Evolutionary conservation across 108 stramenopile species (phyloP).

Genomic region (Cyclotella kingstonii): DNA sequence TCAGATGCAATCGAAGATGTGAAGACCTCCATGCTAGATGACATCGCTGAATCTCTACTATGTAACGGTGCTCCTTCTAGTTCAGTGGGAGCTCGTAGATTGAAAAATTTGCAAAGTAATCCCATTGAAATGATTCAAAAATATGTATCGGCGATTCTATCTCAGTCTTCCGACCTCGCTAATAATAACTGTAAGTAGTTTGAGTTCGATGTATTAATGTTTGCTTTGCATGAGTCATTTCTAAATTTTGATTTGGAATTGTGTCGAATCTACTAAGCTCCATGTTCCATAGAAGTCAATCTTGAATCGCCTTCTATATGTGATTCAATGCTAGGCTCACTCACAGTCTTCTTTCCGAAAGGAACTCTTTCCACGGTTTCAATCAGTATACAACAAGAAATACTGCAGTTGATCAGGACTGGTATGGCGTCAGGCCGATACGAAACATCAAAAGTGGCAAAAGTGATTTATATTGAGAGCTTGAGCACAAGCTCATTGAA

Average conservation of each 20-base stretch:
- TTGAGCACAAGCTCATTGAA: constrained; percentile 1
- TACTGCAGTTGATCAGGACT: constrained; percentile 25
- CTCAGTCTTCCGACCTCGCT: constrained; percentile 5
- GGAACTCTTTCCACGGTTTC: constrained; percentile 5
- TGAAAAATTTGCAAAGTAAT: background rate
- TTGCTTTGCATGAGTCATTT: too few relatives aligned
- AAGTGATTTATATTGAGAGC: constrained; percentile 32
- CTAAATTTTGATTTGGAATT: too few relatives aligned
- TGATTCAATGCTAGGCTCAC: constrained; percentile 28
- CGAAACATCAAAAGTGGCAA: constrained; percentile 19
- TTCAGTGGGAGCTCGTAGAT: background rate
- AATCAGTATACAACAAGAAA: constrained; percentile 7
- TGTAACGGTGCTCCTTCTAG: constrained; percentile 16
- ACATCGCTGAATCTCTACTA: constrained; percentile 10
- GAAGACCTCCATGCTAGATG: constrained; percentile 24
- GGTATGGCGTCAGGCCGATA: constrained; percentile 31
- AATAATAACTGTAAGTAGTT: constrained; percentile 10
- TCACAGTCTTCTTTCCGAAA: constrained; percentile 19
- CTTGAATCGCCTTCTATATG: constrained; percentile 20
- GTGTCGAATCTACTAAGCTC: too few relatives aligned
- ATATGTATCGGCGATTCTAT: constrained; percentile 20
- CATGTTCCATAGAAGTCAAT: constrained; percentile 26
- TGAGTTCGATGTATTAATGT: too few relatives aligned
- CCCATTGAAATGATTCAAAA: constrained; percentile 1
- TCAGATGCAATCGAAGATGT: constrained; percentile 16